phyloP scores from a whole-genome alignment of 805 yeast species.

The Metschnikowia amazonensis region DNA sequence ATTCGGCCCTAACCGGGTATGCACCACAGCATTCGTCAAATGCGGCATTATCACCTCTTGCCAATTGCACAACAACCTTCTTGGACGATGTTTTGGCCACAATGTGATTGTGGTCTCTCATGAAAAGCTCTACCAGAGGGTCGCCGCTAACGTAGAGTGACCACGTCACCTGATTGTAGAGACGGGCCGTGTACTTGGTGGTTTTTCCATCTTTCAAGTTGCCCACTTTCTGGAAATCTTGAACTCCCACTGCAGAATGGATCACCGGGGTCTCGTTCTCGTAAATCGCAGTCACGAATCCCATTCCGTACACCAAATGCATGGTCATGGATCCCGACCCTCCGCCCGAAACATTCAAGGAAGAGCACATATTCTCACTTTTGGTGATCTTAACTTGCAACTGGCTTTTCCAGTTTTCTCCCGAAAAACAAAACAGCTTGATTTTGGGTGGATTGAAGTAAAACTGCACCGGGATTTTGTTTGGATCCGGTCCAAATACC shows the following conservation, averaged over 20 bases:
- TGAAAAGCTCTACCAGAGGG: slow-evolving; percentile 28
- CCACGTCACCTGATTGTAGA: slow-evolving; percentile 62
- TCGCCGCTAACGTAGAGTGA: slow-evolving; percentile 53
- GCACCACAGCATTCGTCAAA: slow-evolving; percentile 65
- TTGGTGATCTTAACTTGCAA: slow-evolving; percentile 21
- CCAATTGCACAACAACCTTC: slow-evolving; percentile 51
- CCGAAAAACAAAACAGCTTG: slow-evolving; percentile 51
- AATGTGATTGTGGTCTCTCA: slow-evolving; percentile 35
- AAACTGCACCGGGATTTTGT: slow-evolving; percentile 49
- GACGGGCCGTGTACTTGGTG: slow-evolving; percentile 51
- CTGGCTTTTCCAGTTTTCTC: slow-evolving; percentile 21
- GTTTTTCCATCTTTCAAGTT: slow-evolving; percentile 27
- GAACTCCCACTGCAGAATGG: slow-evolving; percentile 64
- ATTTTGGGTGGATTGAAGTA: slow-evolving; percentile 68
- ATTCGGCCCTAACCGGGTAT: slow-evolving; percentile 47
- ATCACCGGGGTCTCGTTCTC: slow-evolving; percentile 28
- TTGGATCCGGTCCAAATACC: slow-evolving; percentile 67
- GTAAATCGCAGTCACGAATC: slow-evolving; percentile 63
- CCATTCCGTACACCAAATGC: slow-evolving; percentile 80
- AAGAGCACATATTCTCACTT: slow-evolving; percentile 32
- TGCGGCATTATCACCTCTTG: slow-evolving; percentile 41
- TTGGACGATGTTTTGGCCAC: slow-evolving; percentile 21
- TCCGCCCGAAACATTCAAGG: slow-evolving; percentile 19
- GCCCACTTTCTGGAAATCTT: slow-evolving; percentile 37
- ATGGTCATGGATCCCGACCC: slow-evolving; percentile 40